Base-by-base conservation (phyloP, 176 grass and related monocot species). In the Eragrostis curvula region DNA sequence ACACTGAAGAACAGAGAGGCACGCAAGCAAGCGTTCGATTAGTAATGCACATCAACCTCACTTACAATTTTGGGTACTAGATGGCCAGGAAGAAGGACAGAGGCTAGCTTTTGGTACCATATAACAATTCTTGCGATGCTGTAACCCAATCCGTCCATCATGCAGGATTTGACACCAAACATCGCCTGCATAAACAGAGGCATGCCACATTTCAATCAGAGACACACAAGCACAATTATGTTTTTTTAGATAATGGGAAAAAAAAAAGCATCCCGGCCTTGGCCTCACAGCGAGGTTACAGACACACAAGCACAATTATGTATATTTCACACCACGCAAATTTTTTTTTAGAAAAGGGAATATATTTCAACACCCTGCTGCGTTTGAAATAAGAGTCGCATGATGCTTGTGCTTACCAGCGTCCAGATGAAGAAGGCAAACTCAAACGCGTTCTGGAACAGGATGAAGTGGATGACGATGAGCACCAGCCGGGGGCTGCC, bases 361-460 rank as follows among this genome's bases (percentile, higher is more conserved):
- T n/a, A n/a, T n/a, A n/a, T n/a, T n/a, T n/a, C n/a, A 2, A 56
- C 53, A 7, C n/a, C 55, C 8, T 21, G 55, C 55, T 23, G 20
- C 16, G 51, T 20, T 6, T 12, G 51, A 4, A 2, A 21, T 21
- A 53, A 18, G 21, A 32, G n/a, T 24, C 47, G 68, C 16, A 53
- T 6, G 28, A 18, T 21, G 24, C 24, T 53, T 53, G 9, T 36
- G 43, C 80, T 85, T 81, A 91, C 92, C 9, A 89, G 52, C 44
- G 94, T 81, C 92, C 92, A 98, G 80, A 95, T 73, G 86, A 95
- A 98, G 58, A 78, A 95, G 11, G 92, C 88, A 25, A 98, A 84
- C 84, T 94, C 92, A 44, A 91, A 92, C 0, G 92, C 90, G 29
- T 94, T 97, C 76, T 94, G 88, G 74, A 98, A 98, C 20, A 98